These are phyloP conservation scores for Hamamelis virginiana DNA, from an alignment of 164 flowering plant genomes.

Conservation along the genomic window DNA sequence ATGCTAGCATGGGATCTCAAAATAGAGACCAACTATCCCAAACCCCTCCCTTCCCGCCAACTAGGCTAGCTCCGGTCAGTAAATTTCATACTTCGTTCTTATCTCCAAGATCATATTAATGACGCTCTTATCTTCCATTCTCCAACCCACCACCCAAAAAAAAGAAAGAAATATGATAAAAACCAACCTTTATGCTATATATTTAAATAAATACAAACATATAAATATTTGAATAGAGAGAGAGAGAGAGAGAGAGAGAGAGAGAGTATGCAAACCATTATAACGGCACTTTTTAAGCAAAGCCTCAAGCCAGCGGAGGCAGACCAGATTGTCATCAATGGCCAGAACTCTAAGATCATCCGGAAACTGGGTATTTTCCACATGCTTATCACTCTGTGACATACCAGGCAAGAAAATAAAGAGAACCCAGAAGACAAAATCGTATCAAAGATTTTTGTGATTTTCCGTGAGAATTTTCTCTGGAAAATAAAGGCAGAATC, in stretches of 20 bases:
- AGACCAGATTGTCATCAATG: constrained; percentile 23
- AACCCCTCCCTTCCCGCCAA: too few relatives aligned
- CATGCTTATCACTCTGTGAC: not conserved
- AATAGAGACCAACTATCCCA: too few relatives aligned
- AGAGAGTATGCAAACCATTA: constrained; percentile 18
- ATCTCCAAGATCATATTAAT: too few relatives aligned
- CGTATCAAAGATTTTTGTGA: not conserved
- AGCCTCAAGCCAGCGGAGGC: constrained; percentile 17
- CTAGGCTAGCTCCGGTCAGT: too few relatives aligned
- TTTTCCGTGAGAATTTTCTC: not conserved
- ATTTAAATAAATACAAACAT: too few relatives aligned
- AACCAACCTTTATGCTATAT: not conserved
- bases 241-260: too few relatives aligned
- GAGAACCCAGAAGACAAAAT: not conserved
- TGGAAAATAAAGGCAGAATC: not conserved
- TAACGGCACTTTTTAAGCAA: constrained; percentile 29
- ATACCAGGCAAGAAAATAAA: not conserved
- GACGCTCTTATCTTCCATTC: too few relatives aligned
- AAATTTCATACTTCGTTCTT: too few relatives aligned
- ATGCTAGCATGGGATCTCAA: too few relatives aligned
- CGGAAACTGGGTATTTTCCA: constrained; percentile 20
- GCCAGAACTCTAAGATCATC: constrained; percentile 32
- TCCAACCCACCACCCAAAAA: too few relatives aligned
- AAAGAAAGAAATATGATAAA: not conserved
- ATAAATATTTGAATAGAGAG: too few relatives aligned